These are phyloP conservation scores for Debaryomyces coudertii DNA, from an alignment of 1,139 yeast species.

Conservation along the genomic window DNA sequence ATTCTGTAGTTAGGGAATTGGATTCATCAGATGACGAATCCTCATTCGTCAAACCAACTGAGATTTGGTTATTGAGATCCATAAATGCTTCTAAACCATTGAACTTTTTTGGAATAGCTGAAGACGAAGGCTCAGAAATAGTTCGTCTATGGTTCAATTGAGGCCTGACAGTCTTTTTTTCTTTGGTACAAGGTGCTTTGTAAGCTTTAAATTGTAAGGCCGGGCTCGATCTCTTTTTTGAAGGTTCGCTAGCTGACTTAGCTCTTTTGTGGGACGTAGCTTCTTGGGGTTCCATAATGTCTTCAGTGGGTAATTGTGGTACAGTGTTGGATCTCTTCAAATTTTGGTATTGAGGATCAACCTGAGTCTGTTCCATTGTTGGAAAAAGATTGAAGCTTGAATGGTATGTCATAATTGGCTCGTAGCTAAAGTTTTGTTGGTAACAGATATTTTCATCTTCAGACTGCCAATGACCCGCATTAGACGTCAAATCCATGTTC, in stretches of 20 bases:
- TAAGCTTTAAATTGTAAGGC: conserved; percentile 45
- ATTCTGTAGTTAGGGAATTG: conserved; percentile 1
- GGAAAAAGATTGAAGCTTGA: conserved; percentile 9
- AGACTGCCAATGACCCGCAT: conserved; percentile 8
- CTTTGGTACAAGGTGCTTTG: conserved; percentile 25
- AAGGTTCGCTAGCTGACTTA: conserved; percentile 25
- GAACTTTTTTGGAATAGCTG: conserved; percentile 12
- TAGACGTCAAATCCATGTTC: conserved; percentile 21
- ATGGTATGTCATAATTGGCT: conserved; percentile 7
- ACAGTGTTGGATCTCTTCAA: conserved; percentile 6
- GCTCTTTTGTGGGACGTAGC: conserved; percentile 17
- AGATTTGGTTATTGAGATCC: conserved; percentile 34
- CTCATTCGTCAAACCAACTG: conserved; percentile 16
- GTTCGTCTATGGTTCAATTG: conserved; percentile 25
- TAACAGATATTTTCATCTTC: neutral
- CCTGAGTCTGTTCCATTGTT: neutral
- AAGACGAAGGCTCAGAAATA: conserved; percentile 25
- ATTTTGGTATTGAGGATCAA: neutral
- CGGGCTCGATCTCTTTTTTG: conserved; percentile 29
- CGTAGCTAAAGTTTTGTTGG: neutral
- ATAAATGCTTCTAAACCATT: conserved; percentile 37
- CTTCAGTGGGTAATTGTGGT: neutral
- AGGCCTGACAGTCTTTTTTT: conserved; percentile 26
- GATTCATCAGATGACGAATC: conserved; percentile 4
- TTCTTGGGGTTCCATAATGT: conserved; percentile 6